A percentile compares a stretch with the other conserved stretches of the same genome.
These are phyloP conservation scores for Pyrus hybrid DNA, from an alignment of 331 rosid genomes.

Conservation along the genomic window DNA sequence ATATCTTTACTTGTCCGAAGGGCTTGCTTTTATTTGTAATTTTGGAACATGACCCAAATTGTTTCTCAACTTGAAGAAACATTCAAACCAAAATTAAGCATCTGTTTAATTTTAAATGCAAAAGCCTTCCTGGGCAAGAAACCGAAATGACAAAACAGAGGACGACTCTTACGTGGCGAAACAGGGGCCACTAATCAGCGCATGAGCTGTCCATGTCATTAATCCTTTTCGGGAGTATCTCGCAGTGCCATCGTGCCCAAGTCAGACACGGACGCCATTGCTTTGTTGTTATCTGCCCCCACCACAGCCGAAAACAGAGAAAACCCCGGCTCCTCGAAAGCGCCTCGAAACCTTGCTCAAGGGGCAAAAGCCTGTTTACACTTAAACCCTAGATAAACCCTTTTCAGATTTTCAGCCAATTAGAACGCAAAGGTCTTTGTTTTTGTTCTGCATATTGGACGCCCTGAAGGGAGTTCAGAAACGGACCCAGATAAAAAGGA, in stretches of 20 bases:
- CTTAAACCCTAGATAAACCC: not conserved
- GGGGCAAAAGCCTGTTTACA: not conserved
- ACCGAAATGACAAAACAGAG: not conserved
- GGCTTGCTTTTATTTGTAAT: too few species aligned
- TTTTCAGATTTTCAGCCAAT: not conserved
- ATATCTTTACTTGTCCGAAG: too few species aligned
- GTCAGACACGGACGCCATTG: not conserved
- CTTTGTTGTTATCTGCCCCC: not conserved
- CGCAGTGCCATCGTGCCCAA: not conserved
- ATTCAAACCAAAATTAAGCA: too few species aligned
- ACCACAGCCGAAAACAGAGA: not conserved
- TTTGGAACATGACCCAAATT: too few species aligned
- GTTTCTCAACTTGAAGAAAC: too few species aligned
- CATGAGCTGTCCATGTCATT: not conserved
- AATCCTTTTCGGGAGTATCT: not conserved
- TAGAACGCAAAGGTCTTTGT: not conserved
- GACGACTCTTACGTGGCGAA: not conserved
- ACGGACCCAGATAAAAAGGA: not conserved
- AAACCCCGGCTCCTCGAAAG: not conserved
- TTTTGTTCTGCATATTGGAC: too few species aligned
- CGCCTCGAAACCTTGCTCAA: not conserved
- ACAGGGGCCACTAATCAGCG: fast-evolving
- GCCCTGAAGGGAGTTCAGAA: not conserved
- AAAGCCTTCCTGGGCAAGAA: not conserved
- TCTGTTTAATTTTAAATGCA: too few species aligned